A percentile compares a stretch with the other conserved stretches of the same genome.
These are phyloP conservation scores for Penicillium crustosum DNA, from an alignment of 2,329 filamentous ascomycete genomes.

Conservation along the genomic window DNA sequence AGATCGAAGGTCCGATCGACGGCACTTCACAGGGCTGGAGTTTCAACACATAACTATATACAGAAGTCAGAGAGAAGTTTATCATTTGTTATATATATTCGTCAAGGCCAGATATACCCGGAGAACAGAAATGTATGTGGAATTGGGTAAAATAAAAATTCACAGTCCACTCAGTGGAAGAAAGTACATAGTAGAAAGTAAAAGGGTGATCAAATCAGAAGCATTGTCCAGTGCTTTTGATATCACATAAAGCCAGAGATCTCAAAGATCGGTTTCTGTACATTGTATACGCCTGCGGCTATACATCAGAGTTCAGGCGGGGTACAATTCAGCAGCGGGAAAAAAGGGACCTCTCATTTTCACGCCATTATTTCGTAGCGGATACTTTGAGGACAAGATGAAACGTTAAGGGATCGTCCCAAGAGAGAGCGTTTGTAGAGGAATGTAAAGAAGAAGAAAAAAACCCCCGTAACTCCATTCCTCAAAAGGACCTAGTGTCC, in stretches of 20 bases:
- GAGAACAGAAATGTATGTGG: conserved; percentile 3
- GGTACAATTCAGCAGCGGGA: conserved; percentile 7
- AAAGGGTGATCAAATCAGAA: background rate
- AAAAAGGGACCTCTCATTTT: background rate
- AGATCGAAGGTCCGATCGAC: no score
- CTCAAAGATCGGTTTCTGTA: conserved; percentile 14
- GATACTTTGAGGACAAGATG: background rate
- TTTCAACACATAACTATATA: background rate
- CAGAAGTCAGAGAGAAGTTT: no score
- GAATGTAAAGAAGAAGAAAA: background rate
- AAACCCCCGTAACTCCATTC: conserved; percentile 21
- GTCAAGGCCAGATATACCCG: background rate
- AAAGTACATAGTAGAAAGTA: conserved; percentile 3
- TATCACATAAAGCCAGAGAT: conserved; percentile 2
- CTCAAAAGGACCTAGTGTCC: conserved; percentile 12
- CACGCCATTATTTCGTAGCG: background rate
- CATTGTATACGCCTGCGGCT: conserved; percentile 16
- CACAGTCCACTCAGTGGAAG: conserved; percentile 8
- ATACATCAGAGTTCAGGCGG: conserved; percentile 16
- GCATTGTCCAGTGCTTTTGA: conserved; percentile 12
- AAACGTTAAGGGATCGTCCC: background rate
- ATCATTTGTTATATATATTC: background rate
- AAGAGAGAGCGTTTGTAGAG: background rate
- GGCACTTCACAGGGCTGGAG: no score
- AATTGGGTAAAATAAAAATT: conserved; percentile 1